phyloP scores from a whole-genome alignment of 2,329 filamentous ascomycete genomes.

The Exophiala sideris region DNA sequence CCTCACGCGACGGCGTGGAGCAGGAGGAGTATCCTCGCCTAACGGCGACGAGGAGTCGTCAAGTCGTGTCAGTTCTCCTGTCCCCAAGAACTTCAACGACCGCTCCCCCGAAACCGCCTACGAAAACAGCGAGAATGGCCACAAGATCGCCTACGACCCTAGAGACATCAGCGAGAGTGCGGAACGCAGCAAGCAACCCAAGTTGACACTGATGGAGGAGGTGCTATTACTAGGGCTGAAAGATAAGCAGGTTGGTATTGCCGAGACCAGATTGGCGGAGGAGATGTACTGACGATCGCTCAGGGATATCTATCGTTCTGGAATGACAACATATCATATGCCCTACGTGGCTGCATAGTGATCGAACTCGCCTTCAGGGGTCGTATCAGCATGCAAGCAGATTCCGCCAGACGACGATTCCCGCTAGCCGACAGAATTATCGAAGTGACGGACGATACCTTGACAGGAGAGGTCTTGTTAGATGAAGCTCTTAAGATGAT shows the following conservation, averaged over 20 bases:
- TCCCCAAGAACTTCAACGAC: constrained; percentile 55
- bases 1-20: constrained; percentile 67
- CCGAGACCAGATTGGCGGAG: background rate
- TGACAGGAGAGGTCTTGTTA: constrained; percentile 93
- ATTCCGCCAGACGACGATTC: constrained; percentile 85
- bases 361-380: constrained; percentile 95
- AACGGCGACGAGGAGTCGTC: constrained; percentile 59
- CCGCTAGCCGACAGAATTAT: constrained; percentile 90
- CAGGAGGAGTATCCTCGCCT: constrained; percentile 49
- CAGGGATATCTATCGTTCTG: constrained; percentile 98
- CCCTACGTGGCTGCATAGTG: constrained; percentile 94
- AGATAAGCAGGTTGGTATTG: constrained; percentile 82
- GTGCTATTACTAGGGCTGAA: constrained; percentile 91
- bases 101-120: constrained; percentile 74
- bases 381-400: constrained; percentile 97
- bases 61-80: constrained; percentile 64
- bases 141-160: constrained; percentile 97
- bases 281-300: constrained; percentile 1
- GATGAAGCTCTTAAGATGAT: constrained; percentile 99
- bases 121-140: constrained; percentile 81
- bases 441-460: constrained; percentile 92
- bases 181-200: constrained; percentile 95
- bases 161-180: constrained; percentile 95
- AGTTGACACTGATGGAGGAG: constrained; percentile 98
- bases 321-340: constrained; percentile 99